Base-by-base conservation (phyloP, 768 basidiomycete species). In the Piloderma croceum region DNA sequence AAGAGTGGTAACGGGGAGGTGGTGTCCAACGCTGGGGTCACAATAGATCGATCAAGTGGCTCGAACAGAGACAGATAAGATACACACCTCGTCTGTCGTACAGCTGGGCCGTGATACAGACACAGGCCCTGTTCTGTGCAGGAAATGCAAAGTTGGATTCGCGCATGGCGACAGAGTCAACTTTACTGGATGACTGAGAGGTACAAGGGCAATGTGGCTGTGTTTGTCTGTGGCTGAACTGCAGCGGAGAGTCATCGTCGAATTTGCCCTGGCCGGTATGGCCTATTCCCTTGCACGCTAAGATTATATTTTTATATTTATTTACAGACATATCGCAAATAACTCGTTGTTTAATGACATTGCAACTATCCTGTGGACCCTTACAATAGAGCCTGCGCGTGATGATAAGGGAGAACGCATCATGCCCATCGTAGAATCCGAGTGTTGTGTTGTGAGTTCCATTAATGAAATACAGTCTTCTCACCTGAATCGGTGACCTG, bases 131-230 rank as follows among this genome's bases (percentile, higher is more conserved):
- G 68, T 93, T 93, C 73, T 93, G 91, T 34, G 81, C 80, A 13
- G 92, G 90, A 69, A 93, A 94, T 15, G 83, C 83, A 67, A 91
- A 93, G 73, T 93, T 96, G 53, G 87, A 85, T 61, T 96, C 92
- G 49, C 93, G 80, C 93, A 96, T 96, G 38, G 38, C 43, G 45
- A 43, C 44, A 31, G n/a, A n/a, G n/a, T n/a, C n/a, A n/a, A n/a
- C n/a, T n/a, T n/a, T n/a, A n/a, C n/a, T n/a, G n/a, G n/a, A n/a
- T n/a, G n/a, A n/a, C n/a, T n/a, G n/a, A n/a, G n/a, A n/a, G n/a
- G n/a, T n/a, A n/a, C n/a, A n/a, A n/a, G n/a, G n/a, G n/a, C n/a
- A n/a, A n/a, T n/a, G n/a, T n/a, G n/a, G n/a, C n/a, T n/a, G n/a
- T n/a, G n/a, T n/a, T n/a, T n/a, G n/a, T n/a, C n/a, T n/a, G n/a